Conservation (phyloP, 73 alveolate genomes). For the Paramecium biaurelia region DNA sequence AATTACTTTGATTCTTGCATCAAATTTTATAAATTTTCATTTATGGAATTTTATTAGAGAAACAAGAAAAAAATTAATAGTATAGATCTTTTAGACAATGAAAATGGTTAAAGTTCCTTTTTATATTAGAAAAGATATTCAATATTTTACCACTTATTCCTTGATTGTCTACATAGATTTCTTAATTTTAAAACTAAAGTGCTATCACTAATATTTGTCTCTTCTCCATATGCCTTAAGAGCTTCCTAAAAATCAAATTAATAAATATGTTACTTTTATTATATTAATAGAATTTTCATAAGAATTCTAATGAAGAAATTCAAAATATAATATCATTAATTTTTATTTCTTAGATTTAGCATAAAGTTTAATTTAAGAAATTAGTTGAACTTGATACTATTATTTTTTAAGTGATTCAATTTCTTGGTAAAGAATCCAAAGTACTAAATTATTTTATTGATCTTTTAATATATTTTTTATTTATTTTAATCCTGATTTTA, state of each 20-base stretch:
- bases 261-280: neutral
- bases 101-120: neutral
- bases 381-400: neutral
- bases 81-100: neutral
- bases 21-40: neutral
- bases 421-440: conserved; percentile 3
- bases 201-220: neutral
- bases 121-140: neutral
- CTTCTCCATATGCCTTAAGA: neutral
- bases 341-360: conserved; percentile 15
- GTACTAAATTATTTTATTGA: neutral
- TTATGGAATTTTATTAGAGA: neutral
- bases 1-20: neutral
- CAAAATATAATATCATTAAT: neutral
- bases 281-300: neutral
- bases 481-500: neutral
- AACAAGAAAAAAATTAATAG: neutral
- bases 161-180: neutral
- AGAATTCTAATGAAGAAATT: neutral
- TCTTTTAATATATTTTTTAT: conserved; percentile 4
- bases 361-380: neutral
- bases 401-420: neutral
- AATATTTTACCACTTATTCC: neutral
- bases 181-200: neutral
- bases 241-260: neutral